These are phyloP conservation scores for Scleromitrula shiraiana DNA, from an alignment of 2,329 filamentous ascomycete species.

Conservation along the genomic window DNA sequence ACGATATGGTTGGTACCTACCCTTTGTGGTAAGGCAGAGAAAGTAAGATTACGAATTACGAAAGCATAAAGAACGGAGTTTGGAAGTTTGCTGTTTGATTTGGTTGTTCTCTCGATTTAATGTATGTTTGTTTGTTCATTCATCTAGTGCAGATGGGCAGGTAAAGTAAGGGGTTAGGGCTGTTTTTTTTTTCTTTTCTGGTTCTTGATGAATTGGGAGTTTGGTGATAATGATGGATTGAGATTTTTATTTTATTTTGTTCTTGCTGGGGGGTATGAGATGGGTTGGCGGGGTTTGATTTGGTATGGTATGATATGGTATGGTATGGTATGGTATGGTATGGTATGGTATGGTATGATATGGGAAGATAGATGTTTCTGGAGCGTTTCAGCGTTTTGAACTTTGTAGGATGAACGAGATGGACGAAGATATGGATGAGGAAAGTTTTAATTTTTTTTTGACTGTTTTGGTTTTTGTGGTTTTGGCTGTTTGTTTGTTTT, in stretches of 20 bases:
- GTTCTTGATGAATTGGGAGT: neutral
- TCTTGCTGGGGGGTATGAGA: neutral
- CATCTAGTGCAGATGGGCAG: slow-evolving; percentile 8
- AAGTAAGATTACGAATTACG: neutral
- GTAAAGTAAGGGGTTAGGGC: no score
- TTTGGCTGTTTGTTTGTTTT: no score
- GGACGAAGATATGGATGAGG: no score
- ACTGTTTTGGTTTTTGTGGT: neutral
- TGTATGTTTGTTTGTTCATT: neutral
- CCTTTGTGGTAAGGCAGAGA: neutral
- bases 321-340: neutral
- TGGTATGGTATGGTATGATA: neutral
- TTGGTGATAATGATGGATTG: neutral
- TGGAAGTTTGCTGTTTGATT: neutral
- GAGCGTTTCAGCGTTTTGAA: neutral
- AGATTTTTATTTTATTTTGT: neutral
- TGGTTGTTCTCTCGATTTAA: neutral
- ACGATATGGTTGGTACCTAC: neutral
- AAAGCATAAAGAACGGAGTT: neutral
- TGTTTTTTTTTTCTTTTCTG: neutral
- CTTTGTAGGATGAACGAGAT: neutral
- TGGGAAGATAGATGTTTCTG: neutral
- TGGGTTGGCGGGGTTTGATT: neutral
- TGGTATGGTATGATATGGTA: neutral
- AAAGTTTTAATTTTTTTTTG: neutral